These are phyloP conservation scores for Euryodendron excelsum DNA, from an alignment of 148 eudicot species.

Conservation along the genomic window DNA sequence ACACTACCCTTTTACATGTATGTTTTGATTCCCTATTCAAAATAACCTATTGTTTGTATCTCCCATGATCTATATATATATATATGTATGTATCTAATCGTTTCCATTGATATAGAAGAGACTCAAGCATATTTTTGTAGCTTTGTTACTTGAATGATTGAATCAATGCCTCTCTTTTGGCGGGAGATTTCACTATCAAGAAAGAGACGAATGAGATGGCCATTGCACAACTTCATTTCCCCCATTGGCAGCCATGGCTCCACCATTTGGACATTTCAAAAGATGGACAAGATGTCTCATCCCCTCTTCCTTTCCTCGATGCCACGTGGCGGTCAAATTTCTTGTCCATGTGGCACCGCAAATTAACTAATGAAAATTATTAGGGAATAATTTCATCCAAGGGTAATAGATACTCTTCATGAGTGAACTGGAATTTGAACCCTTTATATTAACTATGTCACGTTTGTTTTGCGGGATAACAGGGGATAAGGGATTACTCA, in stretches of 20 bases:
- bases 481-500: too few species aligned
- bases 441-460: too few species aligned
- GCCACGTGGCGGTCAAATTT: too few species aligned
- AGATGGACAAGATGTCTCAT: neutral
- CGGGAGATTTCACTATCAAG: constrained; percentile 15
- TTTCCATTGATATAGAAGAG: neutral
- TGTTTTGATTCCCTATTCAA: constrained; percentile 8
- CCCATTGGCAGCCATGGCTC: constrained; percentile 29
- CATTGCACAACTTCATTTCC: constrained; percentile 12
- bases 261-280: constrained; percentile 13
- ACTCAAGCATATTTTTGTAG: too few species aligned
- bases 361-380: too few species aligned
- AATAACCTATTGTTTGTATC: neutral
- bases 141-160: neutral
- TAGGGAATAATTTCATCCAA: too few species aligned
- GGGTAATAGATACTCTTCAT: too few species aligned
- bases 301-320: too few species aligned
- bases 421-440: too few species aligned
- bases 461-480: too few species aligned
- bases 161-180: constrained; percentile 9
- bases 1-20: constrained; percentile 5
- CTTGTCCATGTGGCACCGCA: too few species aligned
- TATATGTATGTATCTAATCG: neutral
- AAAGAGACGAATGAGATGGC: constrained; percentile 20
- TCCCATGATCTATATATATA: neutral